A percentile compares a stretch with the other conserved stretches of the same genome.
phyloP scores from a whole-genome alignment of 805 yeast genomes.

The Tetrapisispora fleetii region DNA sequence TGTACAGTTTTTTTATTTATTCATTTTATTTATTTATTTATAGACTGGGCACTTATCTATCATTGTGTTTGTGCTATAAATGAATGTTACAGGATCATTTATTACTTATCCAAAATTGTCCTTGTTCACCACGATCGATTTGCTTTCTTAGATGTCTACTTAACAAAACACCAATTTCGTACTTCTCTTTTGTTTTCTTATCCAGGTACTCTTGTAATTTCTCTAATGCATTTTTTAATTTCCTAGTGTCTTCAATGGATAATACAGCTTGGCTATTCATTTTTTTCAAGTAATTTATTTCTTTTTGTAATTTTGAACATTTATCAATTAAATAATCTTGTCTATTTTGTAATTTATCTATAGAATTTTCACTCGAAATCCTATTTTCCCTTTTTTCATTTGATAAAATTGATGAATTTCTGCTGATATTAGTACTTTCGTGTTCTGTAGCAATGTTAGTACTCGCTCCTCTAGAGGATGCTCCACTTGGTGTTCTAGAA shows the following conservation, averaged over 20 bases:
- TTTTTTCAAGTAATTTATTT: slow-evolving; percentile 30
- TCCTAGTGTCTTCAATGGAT: slow-evolving; percentile 32
- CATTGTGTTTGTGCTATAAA: no score
- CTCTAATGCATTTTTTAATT: slow-evolving; percentile 29
- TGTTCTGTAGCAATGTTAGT: neutral
- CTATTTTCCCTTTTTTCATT: neutral
- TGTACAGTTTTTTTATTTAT: no score
- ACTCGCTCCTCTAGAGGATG: slow-evolving; percentile 1
- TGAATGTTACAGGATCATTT: slow-evolving; percentile 7
- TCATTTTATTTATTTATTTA: no score
- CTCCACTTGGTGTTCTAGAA: slow-evolving; percentile 1
- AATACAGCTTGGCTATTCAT: slow-evolving; percentile 30
- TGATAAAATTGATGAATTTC: neutral
- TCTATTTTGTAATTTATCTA: slow-evolving; percentile 23
- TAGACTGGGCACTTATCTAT: no score
- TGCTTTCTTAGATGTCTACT: slow-evolving; percentile 34
- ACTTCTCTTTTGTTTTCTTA: slow-evolving; percentile 34
- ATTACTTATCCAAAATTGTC: slow-evolving; percentile 29
- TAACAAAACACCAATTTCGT: slow-evolving; percentile 33
- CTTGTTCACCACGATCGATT: slow-evolving; percentile 35
- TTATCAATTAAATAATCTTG: slow-evolving; percentile 28
- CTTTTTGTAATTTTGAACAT: slow-evolving; percentile 31
- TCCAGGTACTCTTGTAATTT: slow-evolving; percentile 34
- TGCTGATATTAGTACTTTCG: neutral
- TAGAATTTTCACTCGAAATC: slow-evolving; percentile 1